Base-by-base conservation (phyloP, 1,139 yeast genomes). In the Geotrichum europaeum region DNA sequence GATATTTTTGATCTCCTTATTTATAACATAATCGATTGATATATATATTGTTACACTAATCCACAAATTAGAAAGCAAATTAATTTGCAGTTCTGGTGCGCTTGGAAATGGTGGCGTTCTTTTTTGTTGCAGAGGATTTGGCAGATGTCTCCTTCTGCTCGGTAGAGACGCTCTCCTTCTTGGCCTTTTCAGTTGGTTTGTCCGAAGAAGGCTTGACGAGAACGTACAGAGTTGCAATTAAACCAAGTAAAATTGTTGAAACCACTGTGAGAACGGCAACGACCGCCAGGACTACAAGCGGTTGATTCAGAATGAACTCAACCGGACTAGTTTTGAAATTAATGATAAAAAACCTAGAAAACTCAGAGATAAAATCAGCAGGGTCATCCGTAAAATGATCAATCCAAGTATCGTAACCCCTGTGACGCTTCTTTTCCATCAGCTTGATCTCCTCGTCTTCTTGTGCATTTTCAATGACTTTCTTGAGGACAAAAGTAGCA, bases 401-500 rank as follows among this genome's bases (percentile, higher is more conserved):
- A 63, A 71, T 59, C 34, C 45, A 22, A 28, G 52, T 40, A 28
- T 45, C 49, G 40, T 67, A 68, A 49, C 40, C 40, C 65, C 67
- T 69, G 54, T 61, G 65, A 53, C 65, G 65, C 63, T 66, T 65
- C 55, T 62, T 68, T 59, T 64, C 64, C 65, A 70, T 66, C n/a
- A 69, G 69, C 20, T 72, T 73, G 18, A 70, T 72, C 18, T 72
- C 72, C 13, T 77, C 68, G 53, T 78, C 73, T 50, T 73, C 73
- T 57, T 70, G 72, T 32, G 63, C 60, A 62, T 67, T 65, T 74
- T 91, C 97, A 63, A 85, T 70, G 34, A 77, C 78, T 56, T 75
- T 75, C 76, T 91, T 91, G 57, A 84, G 83, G 34, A 75, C 67
- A 74, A 82, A 91, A 0, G 97, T 90, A 20, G 76, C 72, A 71